A percentile compares a stretch with the other conserved stretches of the same genome.
phyloP scores from a whole-genome alignment of 2,329 filamentous ascomycete genomes.

The Rosellinia necatrix region DNA sequence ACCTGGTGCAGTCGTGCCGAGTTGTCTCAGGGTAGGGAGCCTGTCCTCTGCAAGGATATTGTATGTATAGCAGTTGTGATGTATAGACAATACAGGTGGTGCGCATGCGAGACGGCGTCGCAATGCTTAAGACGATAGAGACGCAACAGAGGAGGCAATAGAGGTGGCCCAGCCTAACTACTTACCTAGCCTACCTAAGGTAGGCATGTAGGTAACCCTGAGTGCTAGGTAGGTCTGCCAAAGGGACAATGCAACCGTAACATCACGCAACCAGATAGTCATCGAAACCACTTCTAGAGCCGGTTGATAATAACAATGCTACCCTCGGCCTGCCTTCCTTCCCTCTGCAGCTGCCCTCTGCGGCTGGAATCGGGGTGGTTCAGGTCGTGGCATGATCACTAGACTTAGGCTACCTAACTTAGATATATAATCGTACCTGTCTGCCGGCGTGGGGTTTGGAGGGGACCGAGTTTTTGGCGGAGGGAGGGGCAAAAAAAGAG shows the following conservation, averaged over 20 bases:
- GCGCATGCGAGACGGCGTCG: conserved; percentile 13
- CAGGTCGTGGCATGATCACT: no score
- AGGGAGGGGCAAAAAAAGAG: no score
- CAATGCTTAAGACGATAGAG: conserved; percentile 8
- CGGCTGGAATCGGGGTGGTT: no score
- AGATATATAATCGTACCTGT: no score
- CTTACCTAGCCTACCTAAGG: no score
- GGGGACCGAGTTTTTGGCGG: background rate
- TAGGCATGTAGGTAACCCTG: no score
- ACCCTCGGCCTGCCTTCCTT: conserved; percentile 5
- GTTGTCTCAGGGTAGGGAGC: conserved; percentile 12
- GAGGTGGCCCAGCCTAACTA: no score
- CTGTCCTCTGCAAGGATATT: conserved; percentile 10
- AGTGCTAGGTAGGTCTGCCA: conserved; percentile 1
- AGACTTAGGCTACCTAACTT: no score
- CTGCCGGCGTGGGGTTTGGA: background rate
- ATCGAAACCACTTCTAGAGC: conserved; percentile 1
- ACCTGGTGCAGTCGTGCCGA: conserved; percentile 5
- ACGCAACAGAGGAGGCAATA: background rate
- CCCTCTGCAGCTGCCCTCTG: no score
- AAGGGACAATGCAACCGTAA: no score
- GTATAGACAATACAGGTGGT: conserved; percentile 3
- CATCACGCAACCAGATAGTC: background rate
- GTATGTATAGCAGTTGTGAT: conserved; percentile 1
- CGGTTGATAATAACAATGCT: conserved; percentile 15